These are phyloP conservation scores for Letharia columbiana DNA, from an alignment of 495 filamentous ascomycete species.

Conservation along the genomic window DNA sequence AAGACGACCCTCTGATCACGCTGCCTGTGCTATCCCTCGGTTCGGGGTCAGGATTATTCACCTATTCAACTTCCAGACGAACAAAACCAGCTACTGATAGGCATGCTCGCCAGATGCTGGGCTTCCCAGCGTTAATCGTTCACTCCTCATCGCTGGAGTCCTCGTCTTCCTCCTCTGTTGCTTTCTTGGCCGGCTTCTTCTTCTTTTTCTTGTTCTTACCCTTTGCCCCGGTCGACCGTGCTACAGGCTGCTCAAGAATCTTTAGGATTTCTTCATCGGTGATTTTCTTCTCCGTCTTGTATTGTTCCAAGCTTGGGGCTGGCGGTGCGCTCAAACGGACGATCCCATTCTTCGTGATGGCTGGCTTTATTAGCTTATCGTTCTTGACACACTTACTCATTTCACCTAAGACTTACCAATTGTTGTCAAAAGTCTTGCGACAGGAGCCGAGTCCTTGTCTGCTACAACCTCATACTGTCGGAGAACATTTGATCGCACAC, in stretches of 20 bases:
- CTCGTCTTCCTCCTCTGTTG: conserved; percentile 40
- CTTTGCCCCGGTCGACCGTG: conserved; percentile 65
- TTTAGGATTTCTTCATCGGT: conserved; percentile 88
- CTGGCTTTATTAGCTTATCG: conserved; percentile 38
- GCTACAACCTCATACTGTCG: conserved; percentile 93
- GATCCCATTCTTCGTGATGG: conserved; percentile 95
- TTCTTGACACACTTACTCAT: conserved; percentile 17
- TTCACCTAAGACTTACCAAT: conserved; percentile 56
- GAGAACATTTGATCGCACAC: conserved; percentile 81
- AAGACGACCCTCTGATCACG: background rate
- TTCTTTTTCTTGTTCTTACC: conserved; percentile 79
- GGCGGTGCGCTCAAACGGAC: conserved; percentile 72
- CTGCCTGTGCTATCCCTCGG: background rate
- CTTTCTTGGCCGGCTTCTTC: conserved; percentile 75
- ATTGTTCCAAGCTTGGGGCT: conserved; percentile 60
- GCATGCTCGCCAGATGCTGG: background rate
- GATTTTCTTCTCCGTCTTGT: conserved; percentile 95
- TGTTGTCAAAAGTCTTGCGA: conserved; percentile 80
- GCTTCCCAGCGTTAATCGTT: conserved; percentile 3
- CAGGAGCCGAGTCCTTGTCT: conserved; percentile 75
- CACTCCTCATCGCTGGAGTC: conserved; percentile 53
- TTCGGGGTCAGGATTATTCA: background rate
- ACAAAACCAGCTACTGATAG: background rate
- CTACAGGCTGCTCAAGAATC: conserved; percentile 79
- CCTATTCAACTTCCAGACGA: background rate